A percentile compares a stretch with the other conserved stretches of the same genome.
These are phyloP conservation scores for Kickxella alabastrina DNA, from an alignment of 192 early-diverging fungal species.

Conservation along the genomic window DNA sequence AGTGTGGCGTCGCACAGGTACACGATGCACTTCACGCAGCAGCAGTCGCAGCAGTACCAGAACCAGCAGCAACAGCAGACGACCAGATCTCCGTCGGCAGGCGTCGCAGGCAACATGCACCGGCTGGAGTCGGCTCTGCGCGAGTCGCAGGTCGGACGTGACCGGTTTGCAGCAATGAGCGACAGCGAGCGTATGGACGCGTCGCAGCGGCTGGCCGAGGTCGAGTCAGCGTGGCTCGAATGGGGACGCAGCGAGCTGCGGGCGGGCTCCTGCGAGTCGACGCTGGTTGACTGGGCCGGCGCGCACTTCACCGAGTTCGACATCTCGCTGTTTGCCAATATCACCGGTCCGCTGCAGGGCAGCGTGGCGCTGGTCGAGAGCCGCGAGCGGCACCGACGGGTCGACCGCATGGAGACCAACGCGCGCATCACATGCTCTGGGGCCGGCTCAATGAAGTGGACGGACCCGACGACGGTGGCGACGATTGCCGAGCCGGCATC, in stretches of 20 bases:
- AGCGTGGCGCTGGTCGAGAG: constrained; percentile 43
- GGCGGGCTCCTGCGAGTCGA: constrained; percentile 25
- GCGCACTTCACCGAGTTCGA: constrained; percentile 51
- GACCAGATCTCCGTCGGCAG: too few relatives aligned
- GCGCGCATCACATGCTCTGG: constrained; percentile 20
- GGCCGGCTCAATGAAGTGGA: constrained; percentile 28
- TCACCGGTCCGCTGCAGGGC: constrained; percentile 40
- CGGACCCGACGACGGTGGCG: constrained; percentile 34
- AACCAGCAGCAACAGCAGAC: too few relatives aligned
- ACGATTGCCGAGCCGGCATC: constrained; percentile 6
- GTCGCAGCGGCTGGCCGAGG: neutral
- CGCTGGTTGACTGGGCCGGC: constrained; percentile 48
- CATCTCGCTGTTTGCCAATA: constrained; percentile 45
- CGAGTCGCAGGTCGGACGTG: neutral
- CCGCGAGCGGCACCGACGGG: constrained; percentile 32
- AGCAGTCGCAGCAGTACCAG: constrained; percentile 1
- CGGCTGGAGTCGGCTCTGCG: constrained; percentile 1
- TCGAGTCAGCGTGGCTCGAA: constrained; percentile 39
- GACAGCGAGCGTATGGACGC: constrained; percentile 14
- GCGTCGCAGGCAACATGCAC: too few relatives aligned
- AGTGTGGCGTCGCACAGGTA: constrained; percentile 30
- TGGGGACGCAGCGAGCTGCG: constrained; percentile 48
- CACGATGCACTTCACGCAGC: constrained; percentile 40
- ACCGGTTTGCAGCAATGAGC: constrained; percentile 22
- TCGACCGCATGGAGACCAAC: constrained; percentile 26